Evolutionary conservation across 2,329 filamentous ascomycete genomes (phyloP).

Genomic region (Ascochyta lentis): DNA sequence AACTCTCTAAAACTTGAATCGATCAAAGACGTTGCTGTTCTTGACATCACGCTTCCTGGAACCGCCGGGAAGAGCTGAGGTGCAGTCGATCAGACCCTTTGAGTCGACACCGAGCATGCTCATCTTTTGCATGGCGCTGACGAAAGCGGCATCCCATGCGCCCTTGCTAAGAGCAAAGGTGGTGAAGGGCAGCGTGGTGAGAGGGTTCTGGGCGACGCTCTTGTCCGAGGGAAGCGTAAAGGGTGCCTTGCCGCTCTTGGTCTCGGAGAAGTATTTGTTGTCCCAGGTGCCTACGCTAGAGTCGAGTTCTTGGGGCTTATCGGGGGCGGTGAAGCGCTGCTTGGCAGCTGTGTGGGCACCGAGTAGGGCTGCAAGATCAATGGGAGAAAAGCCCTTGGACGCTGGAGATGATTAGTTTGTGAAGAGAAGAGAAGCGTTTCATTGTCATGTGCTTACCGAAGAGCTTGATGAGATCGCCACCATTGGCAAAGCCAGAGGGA

Average conservation of each 20-base stretch:
- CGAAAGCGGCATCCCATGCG: constrained; percentile 42
- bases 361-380: constrained; percentile 49
- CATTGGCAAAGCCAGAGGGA: constrained; percentile 24
- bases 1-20: constrained; percentile 20
- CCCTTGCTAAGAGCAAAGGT: constrained; percentile 36
- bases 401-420: constrained; percentile 6
- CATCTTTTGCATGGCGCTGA: constrained; percentile 47
- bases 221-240: constrained; percentile 39
- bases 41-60: constrained; percentile 43
- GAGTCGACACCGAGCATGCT: constrained; percentile 42
- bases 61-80: constrained; percentile 39
- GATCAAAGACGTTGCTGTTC: constrained; percentile 35
- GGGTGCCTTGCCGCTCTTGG: constrained; percentile 35
- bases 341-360: constrained; percentile 47
- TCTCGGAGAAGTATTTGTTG: constrained; percentile 46
- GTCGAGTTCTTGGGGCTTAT: constrained; percentile 40
- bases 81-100: constrained; percentile 40
- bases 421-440: not conserved
- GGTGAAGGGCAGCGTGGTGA: constrained; percentile 29
- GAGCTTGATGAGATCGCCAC: constrained; percentile 32
- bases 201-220: constrained; percentile 33
- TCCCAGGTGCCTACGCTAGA: constrained; percentile 48
- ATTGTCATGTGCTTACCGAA: constrained; percentile 33
- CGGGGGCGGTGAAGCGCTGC: constrained; percentile 36
- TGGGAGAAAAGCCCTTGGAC: constrained; percentile 46